A percentile compares a stretch with the other conserved stretches of the same genome.
phyloP scores from a whole-genome alignment of 164 flowering plant species.

The Tetracentron sinense region DNA sequence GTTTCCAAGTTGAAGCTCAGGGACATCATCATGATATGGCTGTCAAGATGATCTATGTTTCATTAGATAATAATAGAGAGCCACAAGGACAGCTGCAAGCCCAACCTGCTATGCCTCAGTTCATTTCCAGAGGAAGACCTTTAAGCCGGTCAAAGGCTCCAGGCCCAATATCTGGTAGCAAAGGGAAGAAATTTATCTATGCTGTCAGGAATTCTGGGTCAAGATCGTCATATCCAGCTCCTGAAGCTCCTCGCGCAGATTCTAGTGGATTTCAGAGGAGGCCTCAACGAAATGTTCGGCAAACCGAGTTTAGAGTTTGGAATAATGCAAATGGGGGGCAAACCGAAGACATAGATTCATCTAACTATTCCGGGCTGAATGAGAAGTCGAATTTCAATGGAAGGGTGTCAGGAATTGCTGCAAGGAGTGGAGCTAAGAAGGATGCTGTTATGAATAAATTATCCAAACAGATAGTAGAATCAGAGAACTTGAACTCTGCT shows the following conservation, averaged over 20 bases:
- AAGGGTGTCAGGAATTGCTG: constrained; percentile 28
- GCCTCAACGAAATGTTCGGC: constrained; percentile 43
- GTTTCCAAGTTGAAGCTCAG: constrained; percentile 25
- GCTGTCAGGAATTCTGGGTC: constrained; percentile 47
- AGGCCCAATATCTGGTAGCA: constrained; percentile 37
- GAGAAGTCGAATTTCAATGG: constrained; percentile 38
- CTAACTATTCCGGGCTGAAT: constrained; percentile 29
- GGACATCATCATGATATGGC: constrained; percentile 20
- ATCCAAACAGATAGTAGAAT: constrained; percentile 33
- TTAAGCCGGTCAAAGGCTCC: constrained; percentile 33
- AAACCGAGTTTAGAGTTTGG: constrained; percentile 72
- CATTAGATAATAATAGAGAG: constrained; percentile 25
- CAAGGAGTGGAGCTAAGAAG: constrained; percentile 41
- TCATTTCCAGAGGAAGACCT: constrained; percentile 32
- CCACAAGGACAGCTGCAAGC: constrained; percentile 28
- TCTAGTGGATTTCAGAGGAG: constrained; percentile 56
- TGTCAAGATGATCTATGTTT: constrained; percentile 20
- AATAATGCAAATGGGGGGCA: constrained; percentile 57
- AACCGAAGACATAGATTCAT: constrained; percentile 23
- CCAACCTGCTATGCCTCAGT: constrained; percentile 25
- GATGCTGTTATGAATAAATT: constrained; percentile 29
- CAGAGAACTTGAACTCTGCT: constrained; percentile 31
- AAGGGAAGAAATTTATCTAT: constrained; percentile 49
- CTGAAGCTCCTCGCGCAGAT: constrained; percentile 46
- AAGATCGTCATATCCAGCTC: constrained; percentile 29